phyloP scores from a whole-genome alignment of 2,329 filamentous ascomycete species.

The Emericellopsis cladophorae region DNA sequence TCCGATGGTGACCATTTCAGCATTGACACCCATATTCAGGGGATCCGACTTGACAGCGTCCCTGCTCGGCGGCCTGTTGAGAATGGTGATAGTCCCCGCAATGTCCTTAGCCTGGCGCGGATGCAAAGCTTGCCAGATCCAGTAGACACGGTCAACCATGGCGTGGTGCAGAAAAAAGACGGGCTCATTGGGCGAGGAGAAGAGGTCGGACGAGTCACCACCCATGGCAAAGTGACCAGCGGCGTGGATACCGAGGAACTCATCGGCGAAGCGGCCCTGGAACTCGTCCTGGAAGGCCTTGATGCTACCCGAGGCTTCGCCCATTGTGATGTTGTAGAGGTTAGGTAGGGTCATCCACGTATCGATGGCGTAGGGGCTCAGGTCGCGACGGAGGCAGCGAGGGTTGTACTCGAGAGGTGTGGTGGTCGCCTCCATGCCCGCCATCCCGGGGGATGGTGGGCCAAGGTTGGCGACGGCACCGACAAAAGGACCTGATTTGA shows the following conservation, averaged over 20 bases:
- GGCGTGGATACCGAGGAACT: constrained; percentile 15
- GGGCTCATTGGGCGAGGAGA: constrained; percentile 13
- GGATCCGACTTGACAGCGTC: constrained; percentile 8
- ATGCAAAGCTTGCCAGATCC: constrained; percentile 9
- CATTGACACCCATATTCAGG: constrained; percentile 9
- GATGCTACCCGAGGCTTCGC: constrained; percentile 2
- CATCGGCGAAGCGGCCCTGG: constrained; percentile 13
- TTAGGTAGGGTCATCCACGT: constrained; percentile 1
- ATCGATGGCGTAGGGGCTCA: constrained; percentile 12
- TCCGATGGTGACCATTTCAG: constrained; percentile 6
- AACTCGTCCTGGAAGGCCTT: constrained; percentile 11
- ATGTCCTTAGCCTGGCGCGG: constrained; percentile 5
- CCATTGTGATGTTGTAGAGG: constrained; percentile 4
- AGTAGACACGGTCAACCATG: constrained; percentile 13
- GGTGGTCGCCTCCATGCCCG: constrained; percentile 1
- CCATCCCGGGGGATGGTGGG: constrained; percentile 9
- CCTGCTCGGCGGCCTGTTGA: constrained; percentile 6
- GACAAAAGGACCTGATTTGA: constrained; percentile 26
- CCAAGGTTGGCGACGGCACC: constrained; percentile 14
- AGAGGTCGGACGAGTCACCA: constrained; percentile 18
- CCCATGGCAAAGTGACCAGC: constrained; percentile 20
- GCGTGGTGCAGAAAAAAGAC: constrained; percentile 12
- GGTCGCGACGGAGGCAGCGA: constrained; percentile 29
- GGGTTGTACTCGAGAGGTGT: constrained; percentile 21
- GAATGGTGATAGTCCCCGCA: constrained; percentile 6